A percentile compares a stretch with the other conserved stretches of the same genome.
These are phyloP conservation scores for Erigeron canadensis DNA, from an alignment of 129 eudicot species.

Conservation along the genomic window DNA sequence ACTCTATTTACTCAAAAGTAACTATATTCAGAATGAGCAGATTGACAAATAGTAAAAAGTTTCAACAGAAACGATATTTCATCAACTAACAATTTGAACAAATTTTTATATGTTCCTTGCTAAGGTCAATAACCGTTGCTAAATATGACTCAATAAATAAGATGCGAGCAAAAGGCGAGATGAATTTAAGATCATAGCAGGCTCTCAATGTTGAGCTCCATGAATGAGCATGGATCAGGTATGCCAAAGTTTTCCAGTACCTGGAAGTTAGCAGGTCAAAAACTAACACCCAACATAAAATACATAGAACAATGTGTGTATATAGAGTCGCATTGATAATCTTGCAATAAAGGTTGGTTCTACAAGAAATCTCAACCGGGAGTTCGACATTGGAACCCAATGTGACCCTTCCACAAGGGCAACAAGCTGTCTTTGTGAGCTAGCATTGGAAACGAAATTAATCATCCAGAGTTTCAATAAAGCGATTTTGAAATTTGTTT, in stretches of 20 bases:
- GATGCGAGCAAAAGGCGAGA: neutral
- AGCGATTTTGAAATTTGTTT: neutral
- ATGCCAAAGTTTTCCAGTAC: slow-evolving; percentile 88
- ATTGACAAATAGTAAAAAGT: too few relatives aligned
- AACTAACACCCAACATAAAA: neutral
- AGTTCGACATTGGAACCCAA: too few relatives aligned
- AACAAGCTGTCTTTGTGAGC: too few relatives aligned
- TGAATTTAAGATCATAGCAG: slow-evolving; percentile 1
- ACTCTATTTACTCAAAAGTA: too few relatives aligned
- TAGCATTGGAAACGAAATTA: too few relatives aligned
- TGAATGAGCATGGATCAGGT: slow-evolving; percentile 78
- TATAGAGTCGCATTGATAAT: too few relatives aligned
- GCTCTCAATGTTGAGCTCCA: slow-evolving; percentile 70
- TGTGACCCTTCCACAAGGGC: too few relatives aligned
- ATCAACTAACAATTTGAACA: too few relatives aligned
- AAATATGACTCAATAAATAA: neutral
- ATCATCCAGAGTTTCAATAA: neutral
- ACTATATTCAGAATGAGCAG: too few relatives aligned
- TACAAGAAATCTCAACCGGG: too few relatives aligned
- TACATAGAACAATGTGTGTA: neutral
- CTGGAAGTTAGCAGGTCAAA: slow-evolving; percentile 44
- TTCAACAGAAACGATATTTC: too few relatives aligned
- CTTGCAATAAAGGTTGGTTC: too few relatives aligned
- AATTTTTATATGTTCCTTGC: neutral
- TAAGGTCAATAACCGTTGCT: neutral